phyloP scores from a whole-genome alignment of 139 green algal species.

The Volvox africanus region DNA sequence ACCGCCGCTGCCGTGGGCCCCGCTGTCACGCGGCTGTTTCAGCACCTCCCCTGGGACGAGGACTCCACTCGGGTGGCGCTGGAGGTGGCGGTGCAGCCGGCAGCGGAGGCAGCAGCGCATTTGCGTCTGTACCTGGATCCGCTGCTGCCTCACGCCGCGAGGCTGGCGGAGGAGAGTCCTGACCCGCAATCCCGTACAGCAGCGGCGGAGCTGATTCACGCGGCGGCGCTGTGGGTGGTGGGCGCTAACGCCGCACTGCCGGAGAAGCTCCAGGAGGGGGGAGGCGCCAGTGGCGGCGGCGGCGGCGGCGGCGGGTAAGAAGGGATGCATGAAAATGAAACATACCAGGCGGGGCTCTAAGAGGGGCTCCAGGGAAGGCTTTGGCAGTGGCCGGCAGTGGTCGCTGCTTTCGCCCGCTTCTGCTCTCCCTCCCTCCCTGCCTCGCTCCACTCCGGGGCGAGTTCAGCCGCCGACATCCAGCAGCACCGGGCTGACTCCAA shows the following conservation, averaged over 20 bases:
- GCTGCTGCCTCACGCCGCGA: conserved; percentile 29
- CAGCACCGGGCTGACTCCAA: no score
- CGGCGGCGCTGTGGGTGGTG: conserved; percentile 42
- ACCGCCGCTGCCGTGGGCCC: not conserved
- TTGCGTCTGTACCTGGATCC: conserved; percentile 17
- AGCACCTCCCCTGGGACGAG: conserved; percentile 23
- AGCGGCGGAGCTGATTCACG: conserved; percentile 36
- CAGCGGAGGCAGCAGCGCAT: not conserved
- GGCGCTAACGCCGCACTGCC: conserved; percentile 37
- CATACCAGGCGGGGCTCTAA: no score
- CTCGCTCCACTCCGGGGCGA: no score
- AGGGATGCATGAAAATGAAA: no score
- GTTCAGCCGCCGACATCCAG: no score
- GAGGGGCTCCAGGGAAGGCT: no score
- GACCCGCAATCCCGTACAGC: conserved; percentile 1
- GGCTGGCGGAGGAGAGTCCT: conserved; percentile 38
- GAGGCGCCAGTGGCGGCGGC: not conserved
- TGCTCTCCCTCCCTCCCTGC: no score
- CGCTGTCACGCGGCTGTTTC: not conserved
- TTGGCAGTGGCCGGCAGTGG: no score
- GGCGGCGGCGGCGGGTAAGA: not conserved
- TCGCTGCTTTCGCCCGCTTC: no score
- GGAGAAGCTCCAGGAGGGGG: not conserved
- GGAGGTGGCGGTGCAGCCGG: conserved; percentile 1
- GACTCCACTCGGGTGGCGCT: not conserved